These are phyloP conservation scores for Trichoderma semiorbis DNA, from an alignment of 2,329 filamentous ascomycete species.

Conservation along the genomic window DNA sequence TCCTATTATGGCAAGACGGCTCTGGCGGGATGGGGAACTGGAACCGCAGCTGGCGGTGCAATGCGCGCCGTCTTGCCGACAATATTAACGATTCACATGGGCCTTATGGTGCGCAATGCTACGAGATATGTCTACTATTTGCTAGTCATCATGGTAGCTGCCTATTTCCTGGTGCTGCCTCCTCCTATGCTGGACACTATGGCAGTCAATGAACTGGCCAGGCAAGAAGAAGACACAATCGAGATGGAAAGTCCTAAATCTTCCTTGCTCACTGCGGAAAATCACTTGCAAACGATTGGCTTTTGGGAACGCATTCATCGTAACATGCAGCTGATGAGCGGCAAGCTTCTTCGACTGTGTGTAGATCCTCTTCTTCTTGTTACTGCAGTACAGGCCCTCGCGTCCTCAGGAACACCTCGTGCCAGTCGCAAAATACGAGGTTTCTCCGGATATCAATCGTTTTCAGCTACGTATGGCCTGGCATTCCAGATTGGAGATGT, in stretches of 20 bases:
- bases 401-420: not conserved
- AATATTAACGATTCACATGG: not conserved
- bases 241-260: not conserved
- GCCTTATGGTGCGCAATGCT: not conserved
- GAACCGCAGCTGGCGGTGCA: conserved; percentile 30
- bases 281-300: not conserved
- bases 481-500: not conserved
- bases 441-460: not conserved
- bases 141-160: not conserved
- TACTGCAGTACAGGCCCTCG: not conserved
- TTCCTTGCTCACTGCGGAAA: not conserved
- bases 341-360: not conserved
- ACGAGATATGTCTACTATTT: not conserved
- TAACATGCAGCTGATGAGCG: not conserved
- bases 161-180: not conserved
- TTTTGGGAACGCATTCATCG: not conserved
- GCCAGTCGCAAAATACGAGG: not conserved
- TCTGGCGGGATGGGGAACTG: conserved; percentile 36
- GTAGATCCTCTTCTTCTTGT: conserved; percentile 5
- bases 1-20: conserved; percentile 30
- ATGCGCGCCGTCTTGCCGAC: not conserved
- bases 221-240: not conserved
- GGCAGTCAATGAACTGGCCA: not conserved
- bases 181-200: not conserved
- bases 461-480: not conserved